Base-by-base conservation (phyloP, 345 rosid species). In the Anacardium occidentale region DNA sequence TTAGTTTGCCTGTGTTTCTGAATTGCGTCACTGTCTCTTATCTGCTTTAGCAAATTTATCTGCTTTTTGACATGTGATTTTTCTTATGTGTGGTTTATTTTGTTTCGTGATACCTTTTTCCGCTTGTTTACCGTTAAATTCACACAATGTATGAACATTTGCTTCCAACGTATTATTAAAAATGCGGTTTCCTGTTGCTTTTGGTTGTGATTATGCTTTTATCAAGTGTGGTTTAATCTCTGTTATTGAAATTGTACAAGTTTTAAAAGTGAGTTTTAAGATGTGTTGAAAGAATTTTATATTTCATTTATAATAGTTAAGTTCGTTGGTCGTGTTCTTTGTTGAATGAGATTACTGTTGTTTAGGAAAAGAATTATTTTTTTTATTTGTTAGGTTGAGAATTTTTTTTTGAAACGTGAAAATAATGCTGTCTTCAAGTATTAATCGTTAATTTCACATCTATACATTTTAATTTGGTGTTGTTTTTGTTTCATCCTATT, bases 71-170 rank as follows among this genome's bases (percentile, higher is more conserved):
- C 71, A 60, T 78, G 73, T 56, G 10, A 45, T 68, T 44, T 72
- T 63, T 34, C 13, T 55, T 63, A 12, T 29, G 3, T 52, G 22
- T 32, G 24, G 25, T 48, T 20, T 55, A 20, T 62, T 50, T 37
- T 63, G 62, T 11, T 62, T 61, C 32, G 7, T 54, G 53, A 29
- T 55, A 66, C 54, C 34, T 69, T 14, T 13, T 21, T 62, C 15
- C 10, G 12, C 75, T 29, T 48, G 10, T 58, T 66, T 57, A 54
- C 69, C 26, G 80, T 70, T 70, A 57, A 75, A 76, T 80, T 78
- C 70, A 18, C 55, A 55, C 80, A 80, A 86, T 83, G 87, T 76
- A 69, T 57, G 78, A 69, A 18, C 55, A 51, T 55, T 74, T 10
- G 18, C 45, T 6, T 21, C 56, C 47, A 56, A 13, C 13, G 22